These are phyloP conservation scores for Echria macrotheca DNA, from an alignment of 495 filamentous ascomycete species.

Conservation along the genomic window DNA sequence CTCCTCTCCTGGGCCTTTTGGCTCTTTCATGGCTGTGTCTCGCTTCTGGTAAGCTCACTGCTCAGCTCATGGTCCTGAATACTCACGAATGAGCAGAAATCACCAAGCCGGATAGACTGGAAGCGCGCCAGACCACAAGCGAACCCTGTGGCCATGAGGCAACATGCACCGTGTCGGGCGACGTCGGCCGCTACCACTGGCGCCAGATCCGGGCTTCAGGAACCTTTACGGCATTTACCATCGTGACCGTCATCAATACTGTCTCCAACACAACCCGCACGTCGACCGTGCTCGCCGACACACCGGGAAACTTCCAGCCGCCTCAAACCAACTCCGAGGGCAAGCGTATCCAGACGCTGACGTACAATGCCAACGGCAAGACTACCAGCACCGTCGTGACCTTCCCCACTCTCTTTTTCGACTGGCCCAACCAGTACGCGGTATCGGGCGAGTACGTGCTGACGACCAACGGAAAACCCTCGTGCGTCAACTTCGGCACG, in stretches of 20 bases:
- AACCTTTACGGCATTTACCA: slow-evolving; percentile 32
- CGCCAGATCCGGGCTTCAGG: neutral
- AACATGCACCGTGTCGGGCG: neutral
- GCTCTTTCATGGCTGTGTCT: too few relatives aligned
- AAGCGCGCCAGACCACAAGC: too few relatives aligned
- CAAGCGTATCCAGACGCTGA: slow-evolving; percentile 53
- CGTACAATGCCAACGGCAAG: slow-evolving; percentile 50
- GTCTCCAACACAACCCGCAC: slow-evolving; percentile 61
- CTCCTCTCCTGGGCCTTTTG: too few relatives aligned
- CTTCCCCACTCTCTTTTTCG: slow-evolving; percentile 59
- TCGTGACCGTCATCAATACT: slow-evolving; percentile 53
- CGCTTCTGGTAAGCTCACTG: too few relatives aligned
- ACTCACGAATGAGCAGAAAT: too few relatives aligned
- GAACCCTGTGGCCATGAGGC: too few relatives aligned
- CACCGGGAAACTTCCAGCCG: slow-evolving; percentile 23
- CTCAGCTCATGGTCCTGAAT: too few relatives aligned
- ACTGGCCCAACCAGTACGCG: neutral
- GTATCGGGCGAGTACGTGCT: too few relatives aligned
- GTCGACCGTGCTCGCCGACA: slow-evolving; percentile 48
- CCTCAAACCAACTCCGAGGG: slow-evolving; percentile 32
- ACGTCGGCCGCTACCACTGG: neutral
- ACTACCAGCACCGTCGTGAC: slow-evolving; percentile 59
- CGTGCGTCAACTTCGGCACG: too few relatives aligned
- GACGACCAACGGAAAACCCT: too few relatives aligned
- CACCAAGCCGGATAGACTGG: too few relatives aligned